Conservation (phyloP, 352 stramenopile genomes). For the Phytophthora pini region DNA sequence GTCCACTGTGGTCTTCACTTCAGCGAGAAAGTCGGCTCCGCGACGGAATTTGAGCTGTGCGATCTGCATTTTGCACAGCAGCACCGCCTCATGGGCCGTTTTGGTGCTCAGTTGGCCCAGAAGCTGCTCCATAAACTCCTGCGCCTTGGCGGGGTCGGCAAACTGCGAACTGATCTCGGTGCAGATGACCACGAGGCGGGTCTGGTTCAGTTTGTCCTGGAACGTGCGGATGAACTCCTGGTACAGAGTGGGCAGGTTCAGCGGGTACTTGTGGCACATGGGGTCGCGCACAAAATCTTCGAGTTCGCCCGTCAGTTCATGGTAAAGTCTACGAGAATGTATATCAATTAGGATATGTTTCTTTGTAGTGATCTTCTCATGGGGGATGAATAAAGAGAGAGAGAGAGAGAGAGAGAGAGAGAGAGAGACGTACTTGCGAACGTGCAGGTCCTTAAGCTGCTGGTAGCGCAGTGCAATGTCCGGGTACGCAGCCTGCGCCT, state of each 20-base stretch:
- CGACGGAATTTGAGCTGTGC: slow-evolving; percentile 74
- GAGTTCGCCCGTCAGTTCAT: slow-evolving; percentile 96
- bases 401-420: slow-evolving; percentile 2
- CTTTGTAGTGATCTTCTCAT: not conserved
- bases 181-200: slow-evolving; percentile 93
- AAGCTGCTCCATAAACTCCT: slow-evolving; percentile 78
- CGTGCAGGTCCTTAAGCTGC: slow-evolving; percentile 90
- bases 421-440: slow-evolving; percentile 76
- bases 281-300: slow-evolving; percentile 92
- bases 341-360: not conserved
- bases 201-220: slow-evolving; percentile 97
- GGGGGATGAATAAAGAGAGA: not conserved
- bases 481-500: slow-evolving; percentile 89
- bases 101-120: slow-evolving; percentile 63
- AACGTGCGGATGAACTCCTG: slow-evolving; percentile 94
- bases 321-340: slow-evolving; percentile 90
- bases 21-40: slow-evolving; percentile 55
- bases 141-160: slow-evolving; percentile 60
- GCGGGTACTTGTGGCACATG: slow-evolving; percentile 59
- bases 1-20: slow-evolving; percentile 77
- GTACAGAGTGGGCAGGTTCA: slow-evolving; percentile 87
- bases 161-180: slow-evolving; percentile 88
- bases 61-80: slow-evolving; percentile 86
- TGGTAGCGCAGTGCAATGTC: slow-evolving; percentile 94
- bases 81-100: slow-evolving; percentile 64